Evolutionary conservation across 371 early-diverging fungal species (phyloP), one percentile per base, ranked within the genome.

Genomic region (Conidiobolus incongruus): DNA sequence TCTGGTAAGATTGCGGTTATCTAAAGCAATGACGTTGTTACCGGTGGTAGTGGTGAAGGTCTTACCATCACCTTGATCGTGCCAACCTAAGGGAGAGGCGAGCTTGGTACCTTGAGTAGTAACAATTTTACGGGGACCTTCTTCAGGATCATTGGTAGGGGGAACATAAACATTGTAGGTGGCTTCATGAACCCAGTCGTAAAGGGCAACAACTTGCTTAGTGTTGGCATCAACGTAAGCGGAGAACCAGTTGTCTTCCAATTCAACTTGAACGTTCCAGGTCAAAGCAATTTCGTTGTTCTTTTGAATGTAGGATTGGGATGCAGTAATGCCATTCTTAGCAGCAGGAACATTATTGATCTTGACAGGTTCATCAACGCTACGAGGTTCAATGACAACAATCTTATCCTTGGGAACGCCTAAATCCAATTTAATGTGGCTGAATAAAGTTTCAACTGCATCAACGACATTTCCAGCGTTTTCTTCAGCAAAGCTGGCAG

Each of bases 21-120:
- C 76, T n/a, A 77, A 75, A 23, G 57, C 57, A 34, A 51, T 68
- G 26, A 73, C 81, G 48, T 81, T 81, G 67, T 77, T 79, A 5
- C 80, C 80, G n/a, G 58, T 45, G 1, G 91, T 90, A 19, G 37
- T 37, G 37, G 37, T 37, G 20, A 20, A 11, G 2, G 1, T 19
- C 19, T 37, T 3, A 12, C 20, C 37, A 37, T 22, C 19, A 10
- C 10, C 21, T 20, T 20, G 21, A 22, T 37, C 37, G 37, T 37
- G 37, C 37, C 37, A 37, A 11, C 37, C 37, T 4, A 4, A 6
- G 37, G 37, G 37, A 19, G 37, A 37, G 15, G 37, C 57, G 26
- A 19, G 30, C 0, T 29, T 16, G 17, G 26, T 46, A 8, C 29
- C 35, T 12, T 41, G 38, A 35, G 21, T 15, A 4, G 36, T 37